phyloP scores from a whole-genome alignment of 306 rosid genomes.

The Medicago ruthenica region DNA sequence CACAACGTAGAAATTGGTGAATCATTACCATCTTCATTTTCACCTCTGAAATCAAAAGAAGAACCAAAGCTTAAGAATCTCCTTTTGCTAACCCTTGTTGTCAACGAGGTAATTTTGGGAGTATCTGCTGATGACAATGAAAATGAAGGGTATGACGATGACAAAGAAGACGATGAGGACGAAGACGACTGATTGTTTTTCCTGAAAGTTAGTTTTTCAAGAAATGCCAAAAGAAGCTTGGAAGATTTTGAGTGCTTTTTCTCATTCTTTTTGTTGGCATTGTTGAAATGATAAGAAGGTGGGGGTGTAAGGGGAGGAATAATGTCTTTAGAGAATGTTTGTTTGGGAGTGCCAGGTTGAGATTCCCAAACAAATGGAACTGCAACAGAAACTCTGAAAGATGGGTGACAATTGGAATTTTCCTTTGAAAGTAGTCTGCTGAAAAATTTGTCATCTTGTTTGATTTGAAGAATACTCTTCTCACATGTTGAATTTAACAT shows the following conservation, averaged over 20 bases:
- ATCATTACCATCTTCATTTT: constrained; percentile 36
- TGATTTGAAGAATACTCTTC: constrained; percentile 57
- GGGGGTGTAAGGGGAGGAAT: constrained; percentile 90
- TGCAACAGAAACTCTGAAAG: constrained; percentile 66
- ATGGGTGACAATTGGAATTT: constrained; percentile 64
- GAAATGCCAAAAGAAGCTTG: constrained; percentile 43
- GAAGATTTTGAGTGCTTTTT: constrained; percentile 59
- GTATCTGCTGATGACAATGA: constrained; percentile 37
- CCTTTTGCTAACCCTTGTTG: constrained; percentile 2
- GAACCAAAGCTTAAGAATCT: constrained; percentile 52
- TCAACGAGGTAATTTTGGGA: constrained; percentile 38
- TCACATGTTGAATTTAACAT: constrained; percentile 56
- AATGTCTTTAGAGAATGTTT: constrained; percentile 50
- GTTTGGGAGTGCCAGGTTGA: constrained; percentile 82
- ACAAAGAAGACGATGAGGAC: constrained; percentile 22
- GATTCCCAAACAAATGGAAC: constrained; percentile 90
- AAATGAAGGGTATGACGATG: constrained; percentile 1
- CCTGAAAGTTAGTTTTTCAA: constrained; percentile 52
- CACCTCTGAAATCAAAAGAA: constrained; percentile 52
- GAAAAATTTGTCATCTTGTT: constrained; percentile 70
- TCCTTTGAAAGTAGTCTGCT: constrained; percentile 70
- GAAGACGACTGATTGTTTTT: constrained; percentile 36
- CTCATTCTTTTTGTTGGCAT: constrained; percentile 15
- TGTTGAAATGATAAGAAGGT: constrained; percentile 62
- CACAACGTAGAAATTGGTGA: constrained; percentile 67